Evolutionary conservation across 177 flowering plant species (phyloP).

Genomic region (Vitis hybrid): DNA sequence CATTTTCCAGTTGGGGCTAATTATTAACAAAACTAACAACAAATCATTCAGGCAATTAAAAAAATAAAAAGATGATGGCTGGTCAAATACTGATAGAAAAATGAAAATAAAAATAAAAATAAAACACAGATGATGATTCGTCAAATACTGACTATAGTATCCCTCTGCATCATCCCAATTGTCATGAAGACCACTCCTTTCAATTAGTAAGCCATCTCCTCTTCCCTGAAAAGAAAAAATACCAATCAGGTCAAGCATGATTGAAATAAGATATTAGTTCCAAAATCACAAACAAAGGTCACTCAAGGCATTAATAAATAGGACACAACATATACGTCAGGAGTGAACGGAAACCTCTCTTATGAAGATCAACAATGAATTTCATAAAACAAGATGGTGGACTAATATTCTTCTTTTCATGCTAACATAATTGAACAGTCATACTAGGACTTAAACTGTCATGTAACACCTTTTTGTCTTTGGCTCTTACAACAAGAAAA

Average conservation of each 20-base stretch:
- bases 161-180: slow-evolving; percentile 99
- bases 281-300: not conserved
- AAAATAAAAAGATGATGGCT: not conserved
- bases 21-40: too few relatives aligned
- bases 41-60: not conserved
- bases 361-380: too few relatives aligned
- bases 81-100: not conserved
- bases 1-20: too few relatives aligned
- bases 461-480: too few relatives aligned
- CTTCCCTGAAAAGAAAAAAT: slow-evolving; percentile 50
- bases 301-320: not conserved
- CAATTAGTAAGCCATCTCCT: slow-evolving; percentile 67
- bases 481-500: too few relatives aligned
- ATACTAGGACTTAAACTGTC: too few relatives aligned
- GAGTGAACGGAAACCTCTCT: too few relatives aligned
- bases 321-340: too few relatives aligned
- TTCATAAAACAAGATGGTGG: too few relatives aligned
- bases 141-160: slow-evolving; percentile 76
- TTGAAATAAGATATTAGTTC: not conserved
- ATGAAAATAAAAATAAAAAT: not conserved
- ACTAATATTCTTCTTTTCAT: too few relatives aligned
- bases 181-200: slow-evolving; percentile 85
- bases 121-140: not conserved
- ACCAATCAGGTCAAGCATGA: not conserved
- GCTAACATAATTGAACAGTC: too few relatives aligned